Evolutionary conservation across 2,329 filamentous ascomycete genomes (phyloP), one percentile per base, ranked within the genome.

Genomic region (Chaetomium strumarium): DNA sequence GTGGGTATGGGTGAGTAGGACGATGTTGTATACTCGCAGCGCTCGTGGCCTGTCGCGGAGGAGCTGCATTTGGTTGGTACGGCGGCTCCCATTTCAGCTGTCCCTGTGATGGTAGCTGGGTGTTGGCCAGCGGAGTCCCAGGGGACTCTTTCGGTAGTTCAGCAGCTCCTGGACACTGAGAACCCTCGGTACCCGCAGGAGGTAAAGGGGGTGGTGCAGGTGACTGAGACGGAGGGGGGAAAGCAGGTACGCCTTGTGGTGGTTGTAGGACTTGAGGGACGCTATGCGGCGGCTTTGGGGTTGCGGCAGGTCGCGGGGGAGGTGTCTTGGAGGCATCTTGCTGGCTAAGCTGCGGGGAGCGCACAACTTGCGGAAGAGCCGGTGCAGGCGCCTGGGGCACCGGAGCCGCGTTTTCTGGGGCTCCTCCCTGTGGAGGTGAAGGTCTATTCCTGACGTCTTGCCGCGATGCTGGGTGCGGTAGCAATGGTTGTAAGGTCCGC

Each of bases 51-150:
- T 39, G 57, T 7, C 53, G 58, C 30, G 44, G 42, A 24, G 36
- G 34, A 1, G 48, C 33, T 6, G 48, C 39, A 38, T 53, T 55
- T 50, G 67, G 68, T 49, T 70, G 68, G 53, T 72, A 72, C 5
- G 64, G 69, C 11, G 71, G 69, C 53, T 74, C 70, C 70, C 70
- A 73, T 58, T 71, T 72, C 29, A 70, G 58, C 13, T 67, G 61
- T 7, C 63, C 63, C 41, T 70, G 59, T 37, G 65, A 63, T 16
- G 60, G 60, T 11, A 62, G 55, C 46, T 64, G 64, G 29, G 63
- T 58, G 24, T 61, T 58, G 11, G 53, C 45, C 11, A 58, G 51
- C 30, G 52, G 57, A 30, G 55, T 46, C 7, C 57, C 62, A 2
- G 63, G 56, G 11, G 63, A 63, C 17, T 61, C 66, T 52, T 63